Conservation (phyloP, 805 yeast species). For the Saccharomycopsis sp. region DNA sequence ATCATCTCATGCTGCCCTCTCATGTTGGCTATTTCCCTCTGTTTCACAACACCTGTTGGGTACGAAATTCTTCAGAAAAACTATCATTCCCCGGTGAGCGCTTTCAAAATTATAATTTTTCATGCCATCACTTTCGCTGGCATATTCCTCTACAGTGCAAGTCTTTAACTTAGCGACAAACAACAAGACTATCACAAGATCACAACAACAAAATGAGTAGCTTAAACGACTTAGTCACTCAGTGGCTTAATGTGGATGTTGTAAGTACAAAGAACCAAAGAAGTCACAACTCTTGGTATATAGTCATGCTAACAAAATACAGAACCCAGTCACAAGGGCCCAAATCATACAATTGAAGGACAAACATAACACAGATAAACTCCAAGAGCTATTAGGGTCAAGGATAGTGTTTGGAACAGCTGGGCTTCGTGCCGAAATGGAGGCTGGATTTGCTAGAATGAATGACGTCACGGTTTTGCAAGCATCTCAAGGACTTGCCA, state of each 20-base stretch:
- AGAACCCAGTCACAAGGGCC: slow-evolving; percentile 7
- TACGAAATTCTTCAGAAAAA: too few species aligned
- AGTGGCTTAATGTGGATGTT: slow-evolving; percentile 36
- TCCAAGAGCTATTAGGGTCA: slow-evolving; percentile 26
- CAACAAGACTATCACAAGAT: too few species aligned
- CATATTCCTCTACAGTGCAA: too few species aligned
- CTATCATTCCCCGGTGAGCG: too few species aligned
- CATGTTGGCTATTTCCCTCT: too few species aligned
- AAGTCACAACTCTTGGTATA: background rate
- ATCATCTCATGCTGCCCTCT: too few species aligned
- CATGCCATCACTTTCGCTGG: too few species aligned
- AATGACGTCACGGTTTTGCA: slow-evolving; percentile 84
- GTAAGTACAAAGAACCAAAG: slow-evolving; percentile 22
- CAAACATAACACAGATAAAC: background rate
- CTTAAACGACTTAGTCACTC: slow-evolving; percentile 26
- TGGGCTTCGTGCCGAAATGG: slow-evolving; percentile 83
- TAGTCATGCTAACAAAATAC: background rate
- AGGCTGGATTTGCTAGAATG: slow-evolving; percentile 85
- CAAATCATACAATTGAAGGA: slow-evolving; percentile 10
- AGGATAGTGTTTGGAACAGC: slow-evolving; percentile 89
- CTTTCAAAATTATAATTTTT: too few species aligned
- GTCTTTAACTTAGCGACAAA: too few species aligned
- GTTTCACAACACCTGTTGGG: too few species aligned
- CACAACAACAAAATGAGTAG: slow-evolving; percentile 18
- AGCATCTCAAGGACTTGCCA: slow-evolving; percentile 78